Base-by-base conservation (phyloP, 495 filamentous ascomycete genomes). In the Penicillium diatomitis region DNA sequence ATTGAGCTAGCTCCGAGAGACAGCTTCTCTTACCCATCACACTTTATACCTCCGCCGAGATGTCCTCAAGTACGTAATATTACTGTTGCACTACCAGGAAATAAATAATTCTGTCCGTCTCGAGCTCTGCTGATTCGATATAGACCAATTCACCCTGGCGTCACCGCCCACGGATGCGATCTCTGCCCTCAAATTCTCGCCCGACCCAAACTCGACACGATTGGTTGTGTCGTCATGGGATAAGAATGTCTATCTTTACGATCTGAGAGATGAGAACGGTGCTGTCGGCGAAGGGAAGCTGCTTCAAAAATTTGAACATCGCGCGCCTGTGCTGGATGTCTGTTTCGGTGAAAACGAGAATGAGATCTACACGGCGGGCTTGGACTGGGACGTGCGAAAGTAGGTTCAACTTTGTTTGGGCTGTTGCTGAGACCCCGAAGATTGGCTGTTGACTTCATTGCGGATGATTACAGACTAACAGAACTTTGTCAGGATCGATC, bases 141-240 rank as follows among this genome's bases (percentile, higher is more conserved):
- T 10, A 75, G 72, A 72, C 62, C 72, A 72, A 61, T 69, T 72
- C 48, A 62, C 57, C n/a, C 56, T 75, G 47, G 65, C 65, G 7
- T 70, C 68, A 56, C 86, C 89, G 34, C 92, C 92, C n/a, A 77
- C 74, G 46, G 92, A 97, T 71, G 87, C 84, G 54, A 86, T 98
- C 58, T 94, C 90, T 46, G 75, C 88, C 4, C 67, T 96, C 53
- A 82, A 81, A 54, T 98, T 95, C 73, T 85, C 88, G 34, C 86
- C 88, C 38, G 71, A 77, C 28, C 73, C 84, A 8, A 51, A 71
- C 44, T 75, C 77, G 9, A 84, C 78, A 40, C 78, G 80, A 45
- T 75, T 98, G 32, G 80, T 95, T 31, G 89, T 89, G 58, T 86
- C 91, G 7, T 98, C 91, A 47, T 98, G 92, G 92, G 92, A 96